Base-by-base conservation (phyloP, 345 rosid species). In the Triadica sebifera region DNA sequence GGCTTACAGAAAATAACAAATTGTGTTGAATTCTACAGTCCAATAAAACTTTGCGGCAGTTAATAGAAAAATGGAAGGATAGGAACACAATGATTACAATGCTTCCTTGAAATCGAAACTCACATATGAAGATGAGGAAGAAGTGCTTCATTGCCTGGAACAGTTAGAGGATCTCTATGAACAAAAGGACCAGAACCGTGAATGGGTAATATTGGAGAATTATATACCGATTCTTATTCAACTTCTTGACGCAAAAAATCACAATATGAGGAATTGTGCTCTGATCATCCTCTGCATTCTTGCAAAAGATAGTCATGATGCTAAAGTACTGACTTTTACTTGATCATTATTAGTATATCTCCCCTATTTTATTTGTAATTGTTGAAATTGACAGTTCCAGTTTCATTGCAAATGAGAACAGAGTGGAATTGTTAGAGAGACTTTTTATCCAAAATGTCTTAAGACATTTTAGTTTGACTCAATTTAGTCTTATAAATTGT, bases 61-160 rank as follows among this genome's bases (percentile, higher is more conserved):
- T 91, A 60, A 88, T 90, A 74, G 89, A 88, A 79, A 91, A 90
- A 78, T 90, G 94, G 94, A 88, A 85, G 80, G 91, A 90, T 61
- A 81, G 94, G 70, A 90, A 90, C 73, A 86, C 83, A 13, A 90
- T 90, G 89, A 90, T 88, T 71, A 81, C 78, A 60, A 85, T 76
- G 88, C 87, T 81, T 82, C 85, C 55, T 74, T 86, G 72, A 88
- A 82, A 77, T 76, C 87, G 68, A 85, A 83, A 78, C 89, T 90
- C 57, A 12, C 46, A 60, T 81, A 80, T 43, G 83, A 74, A 37
- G 85, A 84, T 22, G 89, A 76, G 66, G 86, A 76, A 65, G 91
- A 87, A 73, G 87, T 86, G 75, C 75, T 84, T 70, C 57, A 66
- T 67, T 86, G 79, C 69, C 87, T 90, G 45, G 84, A 73, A 63